Evolutionary conservation across 805 yeast species (phyloP).

Genomic region (baker's yeast (Saccharomyces cerevisiae)): DNA sequence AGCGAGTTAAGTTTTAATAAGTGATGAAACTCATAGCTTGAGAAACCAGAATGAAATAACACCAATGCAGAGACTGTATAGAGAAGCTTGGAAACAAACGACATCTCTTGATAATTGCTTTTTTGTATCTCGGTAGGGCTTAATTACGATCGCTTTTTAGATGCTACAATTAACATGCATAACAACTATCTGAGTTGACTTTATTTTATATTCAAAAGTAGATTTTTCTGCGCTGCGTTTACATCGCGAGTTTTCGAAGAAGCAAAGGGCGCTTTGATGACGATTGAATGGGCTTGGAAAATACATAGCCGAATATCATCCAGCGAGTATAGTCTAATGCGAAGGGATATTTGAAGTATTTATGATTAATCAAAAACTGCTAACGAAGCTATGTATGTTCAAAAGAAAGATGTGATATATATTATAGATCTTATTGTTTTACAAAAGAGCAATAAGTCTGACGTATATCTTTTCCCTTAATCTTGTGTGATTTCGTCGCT

Average conservation of each 20-base stretch:
- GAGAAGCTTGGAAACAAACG: constrained; percentile 5
- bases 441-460: background rate
- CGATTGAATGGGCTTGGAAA: background rate
- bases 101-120: constrained; percentile 2
- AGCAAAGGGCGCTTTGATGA: background rate
- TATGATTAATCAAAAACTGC: background rate
- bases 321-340: background rate
- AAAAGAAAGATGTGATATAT: background rate
- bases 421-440: no score
- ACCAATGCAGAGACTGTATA: constrained; percentile 4
- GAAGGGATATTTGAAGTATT: background rate
- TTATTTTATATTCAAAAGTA: background rate
- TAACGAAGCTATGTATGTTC: background rate
- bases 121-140: background rate
- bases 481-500: background rate
- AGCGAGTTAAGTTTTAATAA: constrained; percentile 12
- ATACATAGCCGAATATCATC: background rate
- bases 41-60: constrained; percentile 27
- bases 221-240: background rate
- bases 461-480: background rate
- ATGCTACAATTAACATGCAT: constrained; percentile 1
- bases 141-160: background rate
- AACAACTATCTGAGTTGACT: background rate
- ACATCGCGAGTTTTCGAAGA: background rate
- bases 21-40: constrained; percentile 29